phyloP scores from a whole-genome alignment of 306 rosid species.

The Delonix regia region DNA sequence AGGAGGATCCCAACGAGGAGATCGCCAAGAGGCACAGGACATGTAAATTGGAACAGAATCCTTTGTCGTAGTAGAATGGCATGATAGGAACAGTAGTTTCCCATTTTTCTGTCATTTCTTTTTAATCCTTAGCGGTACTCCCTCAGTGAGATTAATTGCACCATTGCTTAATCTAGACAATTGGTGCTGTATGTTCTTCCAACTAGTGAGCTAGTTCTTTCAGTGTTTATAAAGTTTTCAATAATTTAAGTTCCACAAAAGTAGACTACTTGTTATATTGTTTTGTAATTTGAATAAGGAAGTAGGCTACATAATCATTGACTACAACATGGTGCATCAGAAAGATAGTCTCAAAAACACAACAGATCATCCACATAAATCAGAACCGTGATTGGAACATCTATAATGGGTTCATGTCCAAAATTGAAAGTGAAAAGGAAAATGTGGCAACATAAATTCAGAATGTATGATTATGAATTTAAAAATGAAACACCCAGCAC shows the following conservation, averaged over 20 bases:
- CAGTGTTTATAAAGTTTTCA: conserved; percentile 14
- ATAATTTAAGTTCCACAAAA: conserved; percentile 37
- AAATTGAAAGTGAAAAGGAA: not conserved
- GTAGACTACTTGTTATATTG: not conserved
- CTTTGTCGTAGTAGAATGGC: conserved; percentile 20
- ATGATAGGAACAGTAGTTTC: conserved; percentile 27
- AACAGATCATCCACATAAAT: not conserved
- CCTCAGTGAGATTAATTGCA: conserved; percentile 32
- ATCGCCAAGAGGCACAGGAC: conserved; percentile 48
- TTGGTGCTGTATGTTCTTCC: conserved; percentile 43
- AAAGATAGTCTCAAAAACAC: no score
- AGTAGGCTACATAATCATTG: not conserved
- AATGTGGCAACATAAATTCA: no score
- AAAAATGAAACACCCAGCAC: no score
- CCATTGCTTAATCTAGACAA: conserved; percentile 34
- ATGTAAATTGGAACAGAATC: conserved; percentile 33
- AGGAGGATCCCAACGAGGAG: conserved; percentile 66
- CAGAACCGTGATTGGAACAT: not conserved
- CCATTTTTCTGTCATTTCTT: not conserved
- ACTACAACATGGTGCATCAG: no score
- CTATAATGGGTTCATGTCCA: not conserved
- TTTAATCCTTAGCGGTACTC: conserved; percentile 20
- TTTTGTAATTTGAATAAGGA: not conserved
- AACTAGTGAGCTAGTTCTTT: conserved; percentile 34
- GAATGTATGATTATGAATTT: no score